These are phyloP conservation scores for Omphalotus olearius DNA, from an alignment of 1,284 basidiomycete genomes.

Conservation along the genomic window DNA sequence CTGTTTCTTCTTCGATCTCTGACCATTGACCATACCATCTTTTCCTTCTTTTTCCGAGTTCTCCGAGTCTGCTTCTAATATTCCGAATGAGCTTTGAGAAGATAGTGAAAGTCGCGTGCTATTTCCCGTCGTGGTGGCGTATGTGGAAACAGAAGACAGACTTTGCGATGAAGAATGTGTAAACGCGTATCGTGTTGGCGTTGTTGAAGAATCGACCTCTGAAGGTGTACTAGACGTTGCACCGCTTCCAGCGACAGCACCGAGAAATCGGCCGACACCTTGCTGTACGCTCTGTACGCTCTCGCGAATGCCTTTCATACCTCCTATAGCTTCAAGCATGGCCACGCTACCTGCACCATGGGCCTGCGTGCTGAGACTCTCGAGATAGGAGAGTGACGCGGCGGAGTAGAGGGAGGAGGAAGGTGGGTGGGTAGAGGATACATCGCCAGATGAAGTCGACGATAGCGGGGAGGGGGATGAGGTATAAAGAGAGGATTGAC, in stretches of 20 bases:
- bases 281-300: slow-evolving; percentile 9
- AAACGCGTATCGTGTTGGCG: not conserved
- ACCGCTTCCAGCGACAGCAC: slow-evolving; percentile 7
- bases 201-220: not conserved
- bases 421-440: slow-evolving; percentile 5
- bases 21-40: not conserved
- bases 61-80: slow-evolving; percentile 8
- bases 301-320: slow-evolving; percentile 9
- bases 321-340: slow-evolving; percentile 10
- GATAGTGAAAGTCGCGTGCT: slow-evolving; percentile 8
- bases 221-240: not conserved
- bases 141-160: slow-evolving; percentile 5
- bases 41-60: not conserved
- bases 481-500: not conserved
- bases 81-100: slow-evolving; percentile 11
- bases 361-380: slow-evolving; percentile 8
- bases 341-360: slow-evolving; percentile 6
- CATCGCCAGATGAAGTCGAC: not conserved
- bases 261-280: slow-evolving; percentile 8
- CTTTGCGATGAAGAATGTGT: slow-evolving; percentile 7
- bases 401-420: slow-evolving; percentile 9
- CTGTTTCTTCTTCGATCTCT: not conserved
- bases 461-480: not conserved
- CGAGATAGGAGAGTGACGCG: slow-evolving; percentile 14
- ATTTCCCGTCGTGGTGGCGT: not conserved